Percentiles rank a stretch among this genome's conserved stretches.
phyloP scores from a whole-genome alignment of 129 eudicot genomes.

The Escallonia rubra region DNA sequence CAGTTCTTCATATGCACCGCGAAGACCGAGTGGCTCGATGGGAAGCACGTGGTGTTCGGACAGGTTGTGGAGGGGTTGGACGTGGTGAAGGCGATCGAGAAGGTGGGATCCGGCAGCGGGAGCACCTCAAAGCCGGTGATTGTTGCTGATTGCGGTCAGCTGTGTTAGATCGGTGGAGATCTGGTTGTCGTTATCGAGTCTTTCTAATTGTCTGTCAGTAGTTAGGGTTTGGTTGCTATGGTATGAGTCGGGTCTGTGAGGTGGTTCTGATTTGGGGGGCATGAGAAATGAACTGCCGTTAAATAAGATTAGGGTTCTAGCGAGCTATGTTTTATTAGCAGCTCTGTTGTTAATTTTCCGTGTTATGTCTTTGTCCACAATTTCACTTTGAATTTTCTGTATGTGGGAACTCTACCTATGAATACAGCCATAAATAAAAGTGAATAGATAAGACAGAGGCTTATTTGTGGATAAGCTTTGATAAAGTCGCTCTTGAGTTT shows the following conservation, averaged over 20 bases:
- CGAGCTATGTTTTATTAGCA: not conserved
- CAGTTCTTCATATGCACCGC: slow-evolving; percentile 66
- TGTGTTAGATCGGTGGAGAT: slow-evolving; percentile 20
- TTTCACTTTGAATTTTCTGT: no score
- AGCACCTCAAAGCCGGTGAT: slow-evolving; percentile 38
- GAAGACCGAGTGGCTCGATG: slow-evolving; percentile 69
- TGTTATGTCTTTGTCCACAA: no score
- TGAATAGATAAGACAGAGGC: no score
- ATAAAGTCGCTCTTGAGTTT: no score
- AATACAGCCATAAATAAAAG: no score
- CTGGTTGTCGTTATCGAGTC: not conserved
- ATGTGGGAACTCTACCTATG: no score
- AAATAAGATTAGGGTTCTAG: not conserved
- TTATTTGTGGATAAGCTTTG: no score
- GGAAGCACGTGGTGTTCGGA: slow-evolving; percentile 66
- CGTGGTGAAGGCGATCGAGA: slow-evolving; percentile 55
- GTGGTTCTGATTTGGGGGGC: not conserved
- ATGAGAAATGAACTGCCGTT: slow-evolving; percentile 3
- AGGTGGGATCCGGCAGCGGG: slow-evolving; percentile 53
- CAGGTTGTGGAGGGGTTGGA: slow-evolving; percentile 54
- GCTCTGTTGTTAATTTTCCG: no score
- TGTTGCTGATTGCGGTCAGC: slow-evolving; percentile 53
- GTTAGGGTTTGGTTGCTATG: not conserved
- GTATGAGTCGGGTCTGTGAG: not conserved
- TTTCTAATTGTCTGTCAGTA: not conserved